Conservation (phyloP, 2,329 filamentous ascomycete genomes). For the Ceratocystiopsis sp. region DNA sequence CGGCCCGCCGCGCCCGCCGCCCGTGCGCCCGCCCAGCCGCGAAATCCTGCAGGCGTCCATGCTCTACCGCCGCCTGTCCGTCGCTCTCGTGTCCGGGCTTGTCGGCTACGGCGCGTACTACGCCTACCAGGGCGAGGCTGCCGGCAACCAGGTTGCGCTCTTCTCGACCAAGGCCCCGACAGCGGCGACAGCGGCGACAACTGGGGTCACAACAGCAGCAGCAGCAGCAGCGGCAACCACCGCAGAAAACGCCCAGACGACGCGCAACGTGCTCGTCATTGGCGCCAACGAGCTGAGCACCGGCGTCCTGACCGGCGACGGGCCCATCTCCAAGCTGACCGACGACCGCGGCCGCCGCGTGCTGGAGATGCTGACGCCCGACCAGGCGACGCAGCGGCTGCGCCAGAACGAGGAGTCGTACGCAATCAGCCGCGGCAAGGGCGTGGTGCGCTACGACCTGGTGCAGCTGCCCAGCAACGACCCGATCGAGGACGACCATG, state of each 20-base stretch:
- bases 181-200: slow-evolving; percentile 9
- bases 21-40: slow-evolving; percentile 8
- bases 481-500: slow-evolving; percentile 95
- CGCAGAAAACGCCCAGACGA: slow-evolving; percentile 12
- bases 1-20: too few relatives aligned
- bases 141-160: background rate
- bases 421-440: slow-evolving; percentile 71
- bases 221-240: background rate
- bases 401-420: slow-evolving; percentile 85
- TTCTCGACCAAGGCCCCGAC: slow-evolving; percentile 5
- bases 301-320: slow-evolving; percentile 68
- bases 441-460: slow-evolving; percentile 86
- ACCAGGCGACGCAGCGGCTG: slow-evolving; percentile 82
- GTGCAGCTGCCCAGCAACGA: slow-evolving; percentile 93
- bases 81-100: slow-evolving; percentile 50
- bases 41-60: slow-evolving; percentile 50
- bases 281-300: slow-evolving; percentile 84
- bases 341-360: slow-evolving; percentile 73
- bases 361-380: slow-evolving; percentile 89
- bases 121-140: slow-evolving; percentile 35
- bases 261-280: slow-evolving; percentile 63
- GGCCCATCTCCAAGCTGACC: slow-evolving; percentile 73
- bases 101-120: slow-evolving; percentile 68
- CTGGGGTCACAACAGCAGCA: background rate
- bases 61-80: slow-evolving; percentile 52